Conservation (phyloP, 73 alveolate genomes). For the Tetrahymena borealis region DNA sequence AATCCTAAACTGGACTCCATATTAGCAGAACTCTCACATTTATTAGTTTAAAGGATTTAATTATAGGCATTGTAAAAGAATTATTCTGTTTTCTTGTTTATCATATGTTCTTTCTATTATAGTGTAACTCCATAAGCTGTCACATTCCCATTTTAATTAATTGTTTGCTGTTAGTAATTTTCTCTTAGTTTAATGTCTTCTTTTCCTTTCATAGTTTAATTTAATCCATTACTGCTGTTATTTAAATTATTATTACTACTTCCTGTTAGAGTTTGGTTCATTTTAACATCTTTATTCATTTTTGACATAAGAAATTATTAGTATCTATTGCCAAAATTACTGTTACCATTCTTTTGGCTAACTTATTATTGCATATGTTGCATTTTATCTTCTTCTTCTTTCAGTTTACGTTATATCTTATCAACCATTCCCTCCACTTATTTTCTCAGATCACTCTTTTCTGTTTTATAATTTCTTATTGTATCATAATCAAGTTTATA, state of each 20-base stretch:
- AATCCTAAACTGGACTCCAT: neutral
- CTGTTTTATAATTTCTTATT: neutral
- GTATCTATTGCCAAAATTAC: neutral
- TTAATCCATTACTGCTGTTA: neutral
- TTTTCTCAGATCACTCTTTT: neutral
- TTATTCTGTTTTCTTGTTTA: neutral
- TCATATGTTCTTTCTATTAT: neutral
- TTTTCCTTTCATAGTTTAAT: neutral
- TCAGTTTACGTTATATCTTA: neutral
- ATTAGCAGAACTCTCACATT: neutral
- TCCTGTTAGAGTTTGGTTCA: neutral
- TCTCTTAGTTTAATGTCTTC: neutral
- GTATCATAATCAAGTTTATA: neutral
- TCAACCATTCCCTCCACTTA: neutral
- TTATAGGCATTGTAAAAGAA: neutral
- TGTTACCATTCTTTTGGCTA: neutral
- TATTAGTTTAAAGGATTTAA: neutral
- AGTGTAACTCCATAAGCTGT: neutral
- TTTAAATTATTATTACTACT: neutral
- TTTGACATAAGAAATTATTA: neutral
- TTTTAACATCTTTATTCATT: neutral
- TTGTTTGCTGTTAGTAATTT: neutral
- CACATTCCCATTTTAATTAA: neutral
- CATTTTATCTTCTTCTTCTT: neutral
- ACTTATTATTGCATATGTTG: neutral